Percentiles rank a stretch among this genome's conserved stretches.
These are phyloP conservation scores for Thielaviopsis musarum DNA, from an alignment of 2,329 filamentous ascomycete species.

Conservation along the genomic window DNA sequence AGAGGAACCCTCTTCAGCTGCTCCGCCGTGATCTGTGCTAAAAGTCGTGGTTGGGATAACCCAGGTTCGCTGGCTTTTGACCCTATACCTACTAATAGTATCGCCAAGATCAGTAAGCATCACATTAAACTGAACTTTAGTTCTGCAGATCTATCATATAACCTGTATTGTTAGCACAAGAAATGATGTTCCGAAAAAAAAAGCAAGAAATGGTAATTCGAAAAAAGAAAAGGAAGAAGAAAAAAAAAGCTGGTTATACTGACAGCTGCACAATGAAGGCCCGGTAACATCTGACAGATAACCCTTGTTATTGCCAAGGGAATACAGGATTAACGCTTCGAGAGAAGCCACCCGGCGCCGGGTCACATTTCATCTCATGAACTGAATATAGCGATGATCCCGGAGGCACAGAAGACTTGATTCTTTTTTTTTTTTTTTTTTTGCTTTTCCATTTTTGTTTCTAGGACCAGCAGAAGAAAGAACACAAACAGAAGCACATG, in stretches of 20 bases:
- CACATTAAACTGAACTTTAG: neutral
- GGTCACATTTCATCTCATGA: neutral
- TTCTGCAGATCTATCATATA: neutral
- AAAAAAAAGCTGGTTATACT: neutral
- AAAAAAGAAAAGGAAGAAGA: neutral
- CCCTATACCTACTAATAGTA: neutral
- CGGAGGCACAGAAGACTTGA: neutral
- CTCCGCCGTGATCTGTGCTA: neutral
- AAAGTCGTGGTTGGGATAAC: neutral
- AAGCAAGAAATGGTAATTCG: neutral
- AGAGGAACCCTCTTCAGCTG: neutral
- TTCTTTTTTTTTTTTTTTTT: neutral
- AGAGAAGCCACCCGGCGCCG: neutral
- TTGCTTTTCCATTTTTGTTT: neutral
- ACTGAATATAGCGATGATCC: neutral
- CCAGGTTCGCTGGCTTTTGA: neutral
- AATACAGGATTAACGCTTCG: neutral
- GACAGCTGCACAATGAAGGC: neutral
- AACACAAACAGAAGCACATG: too few species aligned
- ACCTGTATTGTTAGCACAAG: neutral
- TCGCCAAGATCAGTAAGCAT: too few species aligned
- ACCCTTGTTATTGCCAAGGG: neutral
- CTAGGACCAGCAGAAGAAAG: too few species aligned
- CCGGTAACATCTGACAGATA: neutral
- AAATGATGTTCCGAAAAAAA: neutral